Conservation (phyloP, 768 basidiomycete genomes). For the Saitozyma sp. region DNA sequence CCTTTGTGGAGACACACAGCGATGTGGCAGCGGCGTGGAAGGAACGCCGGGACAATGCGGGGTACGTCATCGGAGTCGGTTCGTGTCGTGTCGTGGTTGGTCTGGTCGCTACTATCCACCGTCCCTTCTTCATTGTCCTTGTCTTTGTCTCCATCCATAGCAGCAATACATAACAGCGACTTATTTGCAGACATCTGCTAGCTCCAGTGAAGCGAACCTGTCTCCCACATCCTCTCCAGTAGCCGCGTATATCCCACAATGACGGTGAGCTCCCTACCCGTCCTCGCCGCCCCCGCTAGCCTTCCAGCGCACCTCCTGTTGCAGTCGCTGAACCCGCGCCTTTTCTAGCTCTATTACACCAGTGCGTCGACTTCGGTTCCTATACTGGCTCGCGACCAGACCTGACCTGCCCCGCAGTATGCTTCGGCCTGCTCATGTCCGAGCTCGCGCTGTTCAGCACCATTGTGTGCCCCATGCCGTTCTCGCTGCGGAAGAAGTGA, state of each 20-base stretch:
- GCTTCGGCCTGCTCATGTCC: slow-evolving; percentile 78
- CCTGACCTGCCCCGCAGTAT: slow-evolving; percentile 50
- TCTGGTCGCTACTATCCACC: no score
- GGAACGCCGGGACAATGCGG: no score
- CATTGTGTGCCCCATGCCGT: slow-evolving; percentile 68
- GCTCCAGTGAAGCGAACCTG: no score
- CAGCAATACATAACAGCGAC: no score
- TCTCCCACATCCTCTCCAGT: no score
- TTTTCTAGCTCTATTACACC: slow-evolving; percentile 47
- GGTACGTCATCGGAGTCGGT: no score
- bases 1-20: no score
- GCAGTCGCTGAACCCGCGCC: slow-evolving; percentile 5
- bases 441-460: slow-evolving; percentile 49
- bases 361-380: slow-evolving; percentile 2
- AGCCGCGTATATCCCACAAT: background rate
- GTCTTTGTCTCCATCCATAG: no score
- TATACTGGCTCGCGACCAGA: background rate
- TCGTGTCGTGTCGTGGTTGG: no score
- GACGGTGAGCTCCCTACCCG: slow-evolving; percentile 12
- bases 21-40: no score
- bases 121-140: no score
- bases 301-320: background rate
- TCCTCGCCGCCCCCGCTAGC: background rate
- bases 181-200: no score
- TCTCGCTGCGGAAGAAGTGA: slow-evolving; percentile 59